Conservation (phyloP, 75 land plant species). For the Pseudotsuga menziesii region DNA sequence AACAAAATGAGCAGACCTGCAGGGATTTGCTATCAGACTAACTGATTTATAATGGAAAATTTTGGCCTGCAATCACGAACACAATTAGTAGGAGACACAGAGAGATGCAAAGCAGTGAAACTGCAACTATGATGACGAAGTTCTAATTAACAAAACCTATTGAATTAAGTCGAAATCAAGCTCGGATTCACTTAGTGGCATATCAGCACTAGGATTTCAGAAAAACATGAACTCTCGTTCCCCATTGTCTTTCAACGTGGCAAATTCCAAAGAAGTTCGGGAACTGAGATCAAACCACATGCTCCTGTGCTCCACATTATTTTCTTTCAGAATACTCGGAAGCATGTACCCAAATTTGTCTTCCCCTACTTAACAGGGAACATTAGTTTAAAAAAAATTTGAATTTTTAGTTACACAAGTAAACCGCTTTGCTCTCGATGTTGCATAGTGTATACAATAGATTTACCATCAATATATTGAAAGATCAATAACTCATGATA, state of each 20-base stretch:
- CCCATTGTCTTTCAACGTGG: constrained; percentile 75
- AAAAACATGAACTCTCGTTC: constrained; percentile 98
- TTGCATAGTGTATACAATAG: no score
- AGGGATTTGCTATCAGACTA: constrained; percentile 94
- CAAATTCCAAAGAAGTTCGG: constrained; percentile 94
- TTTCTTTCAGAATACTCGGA: constrained; percentile 28
- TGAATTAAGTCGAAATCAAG: constrained; percentile 57
- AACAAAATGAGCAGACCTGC: constrained; percentile 79
- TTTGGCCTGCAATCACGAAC: constrained; percentile 54
- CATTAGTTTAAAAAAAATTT: no score
- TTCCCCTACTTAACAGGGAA: constrained; percentile 38
- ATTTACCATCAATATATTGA: no score
- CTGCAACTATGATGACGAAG: neutral
- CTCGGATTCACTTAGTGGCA: constrained; percentile 73
- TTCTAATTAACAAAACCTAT: constrained; percentile 13
- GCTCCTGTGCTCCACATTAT: constrained; percentile 32
- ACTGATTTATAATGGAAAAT: constrained; percentile 95
- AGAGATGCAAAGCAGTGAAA: no score
- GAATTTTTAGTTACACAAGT: no score
- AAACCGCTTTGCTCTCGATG: no score
- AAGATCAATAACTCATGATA: no score
- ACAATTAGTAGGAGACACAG: neutral
- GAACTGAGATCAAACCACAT: constrained; percentile 46
- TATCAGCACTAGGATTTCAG: constrained; percentile 96
- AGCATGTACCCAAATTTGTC: constrained; percentile 65